These are phyloP conservation scores for Chlorella sp. DNA, from an alignment of 139 green algal genomes.

Conservation along the genomic window DNA sequence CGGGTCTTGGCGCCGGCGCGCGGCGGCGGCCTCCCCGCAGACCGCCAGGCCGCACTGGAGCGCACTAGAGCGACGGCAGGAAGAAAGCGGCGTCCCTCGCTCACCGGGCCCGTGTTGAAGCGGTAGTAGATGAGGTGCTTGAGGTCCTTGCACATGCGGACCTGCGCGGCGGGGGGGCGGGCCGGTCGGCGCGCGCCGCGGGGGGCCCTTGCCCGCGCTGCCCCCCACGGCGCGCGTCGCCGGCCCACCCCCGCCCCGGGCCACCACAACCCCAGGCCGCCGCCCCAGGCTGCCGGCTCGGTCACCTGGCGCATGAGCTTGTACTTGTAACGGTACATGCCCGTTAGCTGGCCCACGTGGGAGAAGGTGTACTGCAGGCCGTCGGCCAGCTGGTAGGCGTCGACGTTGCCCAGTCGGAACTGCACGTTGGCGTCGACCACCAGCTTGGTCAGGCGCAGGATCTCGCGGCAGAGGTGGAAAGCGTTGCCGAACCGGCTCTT, in stretches of 20 bases:
- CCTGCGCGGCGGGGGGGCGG: no score
- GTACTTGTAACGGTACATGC: slow-evolving; percentile 99
- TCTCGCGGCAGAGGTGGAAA: slow-evolving; percentile 99
- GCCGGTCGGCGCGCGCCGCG: no score
- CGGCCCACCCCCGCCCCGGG: no score
- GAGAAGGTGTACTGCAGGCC: slow-evolving; percentile 99
- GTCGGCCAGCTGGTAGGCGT: slow-evolving; percentile 99
- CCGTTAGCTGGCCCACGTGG: slow-evolving; percentile 98
- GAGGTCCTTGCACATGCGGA: slow-evolving; percentile 98
- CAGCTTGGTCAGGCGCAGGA: slow-evolving; percentile 99
- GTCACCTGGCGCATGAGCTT: slow-evolving; percentile 98
- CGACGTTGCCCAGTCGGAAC: slow-evolving; percentile 97
- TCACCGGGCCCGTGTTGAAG: slow-evolving; percentile 98
- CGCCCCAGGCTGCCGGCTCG: no score
- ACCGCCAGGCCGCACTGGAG: no score
- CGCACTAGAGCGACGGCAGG: no score
- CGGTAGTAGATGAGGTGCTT: slow-evolving; percentile 99
- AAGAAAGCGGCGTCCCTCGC: no score
- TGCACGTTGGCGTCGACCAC: slow-evolving; percentile 97
- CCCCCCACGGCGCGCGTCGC: no score
- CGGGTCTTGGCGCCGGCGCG: no score
- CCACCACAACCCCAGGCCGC: no score
- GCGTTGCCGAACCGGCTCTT: slow-evolving; percentile 99
- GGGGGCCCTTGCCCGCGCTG: no score
- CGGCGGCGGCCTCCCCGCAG: no score